Conservation (phyloP, 1,284 basidiomycete genomes). For the Ustilago curta region DNA sequence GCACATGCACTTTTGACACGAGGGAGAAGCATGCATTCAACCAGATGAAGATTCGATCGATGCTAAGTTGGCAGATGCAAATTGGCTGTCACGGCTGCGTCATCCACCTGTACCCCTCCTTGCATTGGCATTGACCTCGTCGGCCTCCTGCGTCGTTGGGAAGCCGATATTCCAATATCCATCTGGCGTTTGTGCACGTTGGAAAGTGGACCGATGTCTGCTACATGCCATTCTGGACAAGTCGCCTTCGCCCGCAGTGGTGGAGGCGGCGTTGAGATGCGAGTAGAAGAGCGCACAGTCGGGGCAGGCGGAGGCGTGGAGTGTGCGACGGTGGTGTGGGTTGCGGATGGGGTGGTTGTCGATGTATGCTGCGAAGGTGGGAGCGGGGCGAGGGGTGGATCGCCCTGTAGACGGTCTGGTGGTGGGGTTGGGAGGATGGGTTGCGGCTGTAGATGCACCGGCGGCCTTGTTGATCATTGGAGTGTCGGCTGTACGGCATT, state of each 20-base stretch:
- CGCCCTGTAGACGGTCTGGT: not conserved
- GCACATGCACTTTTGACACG: too few relatives aligned
- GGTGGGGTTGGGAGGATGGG: too few relatives aligned
- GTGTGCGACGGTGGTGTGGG: slow-evolving; percentile 16
- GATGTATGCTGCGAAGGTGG: slow-evolving; percentile 5
- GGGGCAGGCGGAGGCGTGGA: slow-evolving; percentile 35
- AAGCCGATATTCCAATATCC: slow-evolving; percentile 51
- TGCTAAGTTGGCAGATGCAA: too few relatives aligned
- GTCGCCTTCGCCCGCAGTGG: not conserved
- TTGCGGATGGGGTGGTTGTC: slow-evolving; percentile 30
- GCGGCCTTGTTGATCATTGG: too few relatives aligned
- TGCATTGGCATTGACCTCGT: slow-evolving; percentile 23
- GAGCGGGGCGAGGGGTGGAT: not conserved
- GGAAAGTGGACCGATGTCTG: slow-evolving; percentile 29
- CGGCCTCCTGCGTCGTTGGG: slow-evolving; percentile 36
- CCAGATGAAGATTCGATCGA: not conserved
- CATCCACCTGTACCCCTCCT: not conserved
- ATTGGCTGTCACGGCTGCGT: too few relatives aligned
- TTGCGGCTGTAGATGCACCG: too few relatives aligned
- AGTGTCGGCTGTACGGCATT: too few relatives aligned
- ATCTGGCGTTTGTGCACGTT: slow-evolving; percentile 23
- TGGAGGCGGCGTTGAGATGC: slow-evolving; percentile 17
- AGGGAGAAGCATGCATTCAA: too few relatives aligned
- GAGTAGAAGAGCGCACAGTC: slow-evolving; percentile 43
- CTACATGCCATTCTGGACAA: slow-evolving; percentile 27